Conservation (phyloP, 805 yeast genomes). For the Saturnispora sekii region DNA sequence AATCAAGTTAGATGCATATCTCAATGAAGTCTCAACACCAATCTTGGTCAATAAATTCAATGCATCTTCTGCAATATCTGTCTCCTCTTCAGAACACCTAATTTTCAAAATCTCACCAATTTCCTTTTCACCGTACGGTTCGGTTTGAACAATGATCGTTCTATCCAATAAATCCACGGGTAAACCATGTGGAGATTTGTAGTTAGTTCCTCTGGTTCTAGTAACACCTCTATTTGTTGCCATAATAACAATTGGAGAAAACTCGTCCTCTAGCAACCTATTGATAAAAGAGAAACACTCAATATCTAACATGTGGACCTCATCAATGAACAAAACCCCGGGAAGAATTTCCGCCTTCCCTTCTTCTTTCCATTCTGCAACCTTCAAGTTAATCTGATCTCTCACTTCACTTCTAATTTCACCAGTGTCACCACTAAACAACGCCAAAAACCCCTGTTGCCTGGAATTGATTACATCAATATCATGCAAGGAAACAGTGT, state of each 20-base stretch:
- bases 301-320: conserved; percentile 96
- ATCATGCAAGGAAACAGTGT: conserved; percentile 94
- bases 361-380: conserved; percentile 94
- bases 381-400: conserved; percentile 42
- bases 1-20: conserved; percentile 85
- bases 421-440: conserved; percentile 77
- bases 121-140: conserved; percentile 80
- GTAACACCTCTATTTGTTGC: conserved; percentile 96
- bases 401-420: conserved; percentile 89
- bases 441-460: conserved; percentile 59
- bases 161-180: conserved; percentile 94
- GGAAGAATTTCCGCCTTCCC: conserved; percentile 97
- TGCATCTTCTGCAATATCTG: conserved; percentile 59
- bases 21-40: conserved; percentile 71
- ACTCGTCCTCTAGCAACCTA: conserved; percentile 82
- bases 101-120: conserved; percentile 73
- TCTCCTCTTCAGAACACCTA: conserved; percentile 69
- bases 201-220: conserved; percentile 83
- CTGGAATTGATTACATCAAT: conserved; percentile 93
- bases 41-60: conserved; percentile 61
- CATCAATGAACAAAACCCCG: conserved; percentile 95
- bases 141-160: conserved; percentile 81
- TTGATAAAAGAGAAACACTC: conserved; percentile 93
- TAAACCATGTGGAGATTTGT: conserved; percentile 89
- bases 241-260: conserved; percentile 90